Evolutionary conservation across 2,329 filamentous ascomycete species (phyloP), one percentile per base, ranked within the genome.

Genomic region (Venturiaceae sp.): DNA sequence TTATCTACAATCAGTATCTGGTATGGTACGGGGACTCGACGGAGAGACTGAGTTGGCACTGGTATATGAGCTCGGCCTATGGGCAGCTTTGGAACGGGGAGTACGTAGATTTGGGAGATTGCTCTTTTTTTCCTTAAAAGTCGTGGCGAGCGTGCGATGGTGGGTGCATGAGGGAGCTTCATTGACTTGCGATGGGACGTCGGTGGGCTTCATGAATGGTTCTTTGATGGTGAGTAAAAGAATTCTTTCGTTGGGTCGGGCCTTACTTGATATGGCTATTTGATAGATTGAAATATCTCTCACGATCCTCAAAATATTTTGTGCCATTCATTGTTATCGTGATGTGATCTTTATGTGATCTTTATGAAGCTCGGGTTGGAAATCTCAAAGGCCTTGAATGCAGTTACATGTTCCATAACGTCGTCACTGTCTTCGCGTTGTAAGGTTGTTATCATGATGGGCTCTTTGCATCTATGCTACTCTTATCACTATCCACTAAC

Each of bases 281-380:
- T 19, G 52, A 16, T n/a, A 32, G 52, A 37, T 53, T 53, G 34
- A 37, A 53, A 36, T 36, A 53, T 53, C 52, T 34, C 23, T 53
- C 30, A 53, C 52, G 52, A 34, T 37, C 52, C 32, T 4, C 28
- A 13, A 52, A 53, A 53, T 6, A 23, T 14, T 13, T 2, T 30
- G 23, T 50, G 14, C 7, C 16, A 3, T 26, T 3, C 41, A 26
- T 2, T 28, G 21, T 5, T 47, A 11, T 14, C n/a, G 23, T 30
- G 23, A 30, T 8, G 13, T 16, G 8, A 26, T 50, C 3, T 4
- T 13, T 2, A 26, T 16, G 21, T 3, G 37, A n/a, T n/a, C 37
- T 39, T 8, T 2, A 3, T 39, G 2, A 39, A n/a, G n/a, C n/a
- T n/a, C n/a, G n/a, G n/a, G n/a, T n/a, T n/a, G n/a, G n/a, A n/a